These are phyloP conservation scores for Bipolaris oryzae DNA, from an alignment of 2,329 filamentous ascomycete species.

Conservation along the genomic window DNA sequence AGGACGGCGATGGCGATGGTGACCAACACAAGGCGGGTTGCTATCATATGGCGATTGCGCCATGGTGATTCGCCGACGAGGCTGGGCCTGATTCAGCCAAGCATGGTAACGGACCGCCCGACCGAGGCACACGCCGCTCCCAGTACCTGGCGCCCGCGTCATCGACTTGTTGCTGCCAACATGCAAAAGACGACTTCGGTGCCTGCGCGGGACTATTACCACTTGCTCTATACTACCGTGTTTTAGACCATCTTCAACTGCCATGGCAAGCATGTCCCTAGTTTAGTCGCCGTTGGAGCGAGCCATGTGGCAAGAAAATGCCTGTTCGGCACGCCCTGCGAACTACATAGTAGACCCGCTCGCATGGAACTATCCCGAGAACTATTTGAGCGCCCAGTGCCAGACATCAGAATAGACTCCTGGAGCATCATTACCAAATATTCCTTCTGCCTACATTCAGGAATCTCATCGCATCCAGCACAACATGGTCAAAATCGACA, in stretches of 20 bases:
- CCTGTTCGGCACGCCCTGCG: background rate
- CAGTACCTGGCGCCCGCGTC: conserved; percentile 7
- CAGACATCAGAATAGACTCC: conserved; percentile 4
- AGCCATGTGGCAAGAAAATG: background rate
- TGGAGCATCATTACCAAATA: background rate
- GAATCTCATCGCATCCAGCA: background rate
- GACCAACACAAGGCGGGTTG: conserved; percentile 18
- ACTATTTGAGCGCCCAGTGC: conserved; percentile 24
- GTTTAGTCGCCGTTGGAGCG: too few relatives aligned
- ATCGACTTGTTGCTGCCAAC: conserved; percentile 1
- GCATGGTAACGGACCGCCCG: conserved; percentile 16
- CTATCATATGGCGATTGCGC: conserved; percentile 35
- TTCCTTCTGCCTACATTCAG: background rate
- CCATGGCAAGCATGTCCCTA: too few relatives aligned
- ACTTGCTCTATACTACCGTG: background rate
- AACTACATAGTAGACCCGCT: conserved; percentile 7
- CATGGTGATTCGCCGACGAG: conserved; percentile 29
- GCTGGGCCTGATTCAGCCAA: conserved; percentile 26
- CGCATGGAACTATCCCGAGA: conserved; percentile 11
- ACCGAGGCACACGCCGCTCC: conserved; percentile 24
- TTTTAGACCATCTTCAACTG: background rate
- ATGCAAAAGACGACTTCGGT: background rate
- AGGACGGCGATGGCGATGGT: background rate
- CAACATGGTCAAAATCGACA: conserved; percentile 63
- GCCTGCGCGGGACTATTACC: background rate